phyloP scores from a whole-genome alignment of 2,329 filamentous ascomycete species.

The Emmonsiellopsis sp. region DNA sequence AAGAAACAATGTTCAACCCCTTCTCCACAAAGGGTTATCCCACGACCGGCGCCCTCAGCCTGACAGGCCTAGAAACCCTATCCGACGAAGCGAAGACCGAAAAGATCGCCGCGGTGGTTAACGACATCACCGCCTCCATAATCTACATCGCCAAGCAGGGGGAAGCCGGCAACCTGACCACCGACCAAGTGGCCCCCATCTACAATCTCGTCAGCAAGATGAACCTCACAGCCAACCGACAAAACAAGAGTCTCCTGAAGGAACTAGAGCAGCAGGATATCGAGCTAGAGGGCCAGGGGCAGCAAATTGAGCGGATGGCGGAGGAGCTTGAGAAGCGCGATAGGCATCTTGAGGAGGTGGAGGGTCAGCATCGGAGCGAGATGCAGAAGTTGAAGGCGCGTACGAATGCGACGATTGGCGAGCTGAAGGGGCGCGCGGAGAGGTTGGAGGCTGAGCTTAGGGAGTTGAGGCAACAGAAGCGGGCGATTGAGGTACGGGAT shows the following conservation, averaged over 20 bases:
- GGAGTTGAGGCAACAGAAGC: neutral
- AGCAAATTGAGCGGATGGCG: slow-evolving; percentile 13
- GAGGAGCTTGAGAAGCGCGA: neutral
- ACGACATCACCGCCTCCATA: slow-evolving; percentile 22
- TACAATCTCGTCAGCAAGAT: slow-evolving; percentile 20
- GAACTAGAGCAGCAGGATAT: slow-evolving; percentile 14
- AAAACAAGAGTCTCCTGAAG: slow-evolving; percentile 8
- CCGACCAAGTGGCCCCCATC: slow-evolving; percentile 17
- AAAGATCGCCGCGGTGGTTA: slow-evolving; percentile 19
- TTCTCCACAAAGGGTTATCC: too few relatives aligned
- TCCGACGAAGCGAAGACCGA: slow-evolving; percentile 13
- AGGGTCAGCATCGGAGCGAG: slow-evolving; percentile 12
- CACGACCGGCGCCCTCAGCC: slow-evolving; percentile 12
- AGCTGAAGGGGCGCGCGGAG: slow-evolving; percentile 10
- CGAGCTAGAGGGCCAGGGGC: neutral
- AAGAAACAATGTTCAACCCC: neutral
- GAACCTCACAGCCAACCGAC: slow-evolving; percentile 11
- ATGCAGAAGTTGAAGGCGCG: slow-evolving; percentile 12
- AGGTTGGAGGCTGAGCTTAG: slow-evolving; percentile 8
- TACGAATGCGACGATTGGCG: slow-evolving; percentile 10
- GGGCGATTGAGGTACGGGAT: too few relatives aligned
- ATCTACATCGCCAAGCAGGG: slow-evolving; percentile 19
- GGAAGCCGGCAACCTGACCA: slow-evolving; percentile 16
- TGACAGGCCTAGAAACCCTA: slow-evolving; percentile 15
- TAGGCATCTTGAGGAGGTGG: slow-evolving; percentile 9